These are phyloP conservation scores for Aureobasidium namibiae DNA, from an alignment of 2,329 filamentous ascomycete genomes.

Conservation along the genomic window DNA sequence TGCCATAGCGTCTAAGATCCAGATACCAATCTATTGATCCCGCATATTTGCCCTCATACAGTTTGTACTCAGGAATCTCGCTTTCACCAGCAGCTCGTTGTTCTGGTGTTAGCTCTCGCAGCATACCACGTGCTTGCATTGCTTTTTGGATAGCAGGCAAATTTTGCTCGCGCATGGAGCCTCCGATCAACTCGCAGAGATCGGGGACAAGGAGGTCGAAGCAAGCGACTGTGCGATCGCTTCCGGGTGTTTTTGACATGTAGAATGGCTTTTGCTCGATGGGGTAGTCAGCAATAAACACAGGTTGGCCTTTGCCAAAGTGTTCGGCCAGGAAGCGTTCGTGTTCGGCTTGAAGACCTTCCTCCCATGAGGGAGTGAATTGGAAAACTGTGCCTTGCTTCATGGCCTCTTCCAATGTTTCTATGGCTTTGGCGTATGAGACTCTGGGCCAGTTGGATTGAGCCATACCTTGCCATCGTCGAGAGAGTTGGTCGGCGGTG, in stretches of 20 bases:
- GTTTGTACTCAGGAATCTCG: conserved; percentile 13
- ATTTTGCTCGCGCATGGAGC: conserved; percentile 81
- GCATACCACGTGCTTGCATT: conserved; percentile 62
- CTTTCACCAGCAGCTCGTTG: neutral
- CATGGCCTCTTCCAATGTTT: conserved; percentile 50
- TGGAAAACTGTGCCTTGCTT: conserved; percentile 47
- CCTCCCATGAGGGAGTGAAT: conserved; percentile 60
- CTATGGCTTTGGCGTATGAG: conserved; percentile 72
- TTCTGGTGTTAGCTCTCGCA: conserved; percentile 13
- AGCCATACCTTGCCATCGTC: conserved; percentile 64
- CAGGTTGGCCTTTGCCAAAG: conserved; percentile 56
- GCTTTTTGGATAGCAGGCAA: conserved; percentile 57
- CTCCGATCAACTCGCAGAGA: conserved; percentile 78
- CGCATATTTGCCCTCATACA: conserved; percentile 8
- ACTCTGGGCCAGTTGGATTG: conserved; percentile 76
- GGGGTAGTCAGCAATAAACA: conserved; percentile 95
- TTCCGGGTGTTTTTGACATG: conserved; percentile 52
- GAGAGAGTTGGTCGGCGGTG: conserved; percentile 45
- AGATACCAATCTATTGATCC: conserved; percentile 69
- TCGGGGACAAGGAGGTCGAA: conserved; percentile 86
- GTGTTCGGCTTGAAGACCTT: conserved; percentile 80
- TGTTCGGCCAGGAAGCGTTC: conserved; percentile 74
- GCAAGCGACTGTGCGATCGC: conserved; percentile 63
- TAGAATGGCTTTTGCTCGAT: conserved; percentile 85
- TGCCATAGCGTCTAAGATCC: conserved; percentile 83